phyloP scores from a whole-genome alignment of 2,329 filamentous ascomycete species.

The Endoconidiophora polonica region DNA sequence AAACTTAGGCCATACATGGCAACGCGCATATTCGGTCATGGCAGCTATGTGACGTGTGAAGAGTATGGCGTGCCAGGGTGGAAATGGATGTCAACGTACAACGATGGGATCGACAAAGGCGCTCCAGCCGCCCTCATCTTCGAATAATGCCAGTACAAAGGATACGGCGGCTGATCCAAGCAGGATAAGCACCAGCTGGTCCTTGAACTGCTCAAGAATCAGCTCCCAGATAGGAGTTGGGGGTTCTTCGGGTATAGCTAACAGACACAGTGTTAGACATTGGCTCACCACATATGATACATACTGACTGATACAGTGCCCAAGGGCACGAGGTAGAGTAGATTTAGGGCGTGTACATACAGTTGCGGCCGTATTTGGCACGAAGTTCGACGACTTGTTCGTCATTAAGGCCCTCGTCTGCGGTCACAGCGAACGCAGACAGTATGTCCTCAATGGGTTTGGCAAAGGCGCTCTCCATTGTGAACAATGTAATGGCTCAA shows the following conservation, averaged over 20 bases:
- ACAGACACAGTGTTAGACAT: no score
- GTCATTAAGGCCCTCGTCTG: constrained; percentile 37
- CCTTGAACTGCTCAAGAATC: constrained; percentile 96
- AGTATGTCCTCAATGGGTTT: constrained; percentile 42
- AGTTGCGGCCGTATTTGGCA: constrained; percentile 48
- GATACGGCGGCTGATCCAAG: constrained; percentile 85
- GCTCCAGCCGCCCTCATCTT: constrained; percentile 85
- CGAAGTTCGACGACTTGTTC: constrained; percentile 39
- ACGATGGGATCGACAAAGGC: constrained; percentile 94
- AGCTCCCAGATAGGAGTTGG: constrained; percentile 93
- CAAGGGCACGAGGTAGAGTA: neutral
- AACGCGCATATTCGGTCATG: neutral
- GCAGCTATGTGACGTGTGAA: neutral
- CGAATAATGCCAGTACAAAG: constrained; percentile 82
- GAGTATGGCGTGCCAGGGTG: neutral
- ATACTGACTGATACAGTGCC: neutral
- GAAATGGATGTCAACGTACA: constrained; percentile 37
- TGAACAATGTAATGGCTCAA: constrained; percentile 11
- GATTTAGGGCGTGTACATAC: constrained; percentile 22
- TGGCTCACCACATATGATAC: constrained; percentile 1
- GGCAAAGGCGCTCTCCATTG: constrained; percentile 48
- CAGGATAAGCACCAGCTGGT: constrained; percentile 91
- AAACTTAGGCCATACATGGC: neutral
- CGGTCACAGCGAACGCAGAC: constrained; percentile 38
- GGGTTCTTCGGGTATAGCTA: constrained; percentile 65